Conservation (phyloP, 2,329 filamentous ascomycete genomes). For the Lasiodiplodia hormozganensis region DNA sequence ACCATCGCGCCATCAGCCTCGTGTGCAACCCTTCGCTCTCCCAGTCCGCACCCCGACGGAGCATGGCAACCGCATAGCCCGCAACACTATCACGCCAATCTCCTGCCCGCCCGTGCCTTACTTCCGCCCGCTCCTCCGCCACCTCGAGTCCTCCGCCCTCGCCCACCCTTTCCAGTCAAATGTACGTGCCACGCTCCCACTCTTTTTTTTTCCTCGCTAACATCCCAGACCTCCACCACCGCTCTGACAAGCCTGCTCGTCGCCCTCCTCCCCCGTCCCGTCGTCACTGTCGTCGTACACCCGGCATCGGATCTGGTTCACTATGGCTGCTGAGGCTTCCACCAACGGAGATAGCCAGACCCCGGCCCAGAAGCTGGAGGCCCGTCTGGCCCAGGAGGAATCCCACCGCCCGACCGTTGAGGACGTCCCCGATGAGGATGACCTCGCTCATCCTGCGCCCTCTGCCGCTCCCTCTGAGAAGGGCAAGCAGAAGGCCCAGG, state of each 20-base stretch:
- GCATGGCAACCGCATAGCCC: conserved; percentile 16
- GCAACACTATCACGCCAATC: background rate
- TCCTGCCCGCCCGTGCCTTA: conserved; percentile 19
- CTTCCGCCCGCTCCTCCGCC: conserved; percentile 18
- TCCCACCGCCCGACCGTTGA: conserved; percentile 74
- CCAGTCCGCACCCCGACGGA: background rate
- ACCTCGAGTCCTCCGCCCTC: conserved; percentile 10
- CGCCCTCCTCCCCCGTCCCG: conserved; percentile 44
- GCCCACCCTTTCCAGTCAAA: conserved; percentile 5
- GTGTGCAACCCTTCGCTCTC: background rate
- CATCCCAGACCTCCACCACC: conserved; percentile 47
- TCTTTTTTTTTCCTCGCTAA: background rate
- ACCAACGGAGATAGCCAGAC: conserved; percentile 46
- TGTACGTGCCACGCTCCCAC: conserved; percentile 32
- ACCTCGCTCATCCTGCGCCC: conserved; percentile 64
- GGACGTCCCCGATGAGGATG: conserved; percentile 81
- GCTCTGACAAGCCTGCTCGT: conserved; percentile 49
- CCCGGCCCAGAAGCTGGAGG: conserved; percentile 65
- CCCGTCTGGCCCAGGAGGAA: conserved; percentile 63
- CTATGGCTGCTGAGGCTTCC: conserved; percentile 47
- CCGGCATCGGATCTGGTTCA: conserved; percentile 26
- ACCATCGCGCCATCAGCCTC: conserved; percentile 16
- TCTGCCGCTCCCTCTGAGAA: conserved; percentile 65
- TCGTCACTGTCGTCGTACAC: conserved; percentile 26
- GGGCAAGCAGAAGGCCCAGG: conserved; percentile 71